Conservation (phyloP, 2,329 filamentous ascomycete species). For the Parasarocladium wereldwijsianum region DNA sequence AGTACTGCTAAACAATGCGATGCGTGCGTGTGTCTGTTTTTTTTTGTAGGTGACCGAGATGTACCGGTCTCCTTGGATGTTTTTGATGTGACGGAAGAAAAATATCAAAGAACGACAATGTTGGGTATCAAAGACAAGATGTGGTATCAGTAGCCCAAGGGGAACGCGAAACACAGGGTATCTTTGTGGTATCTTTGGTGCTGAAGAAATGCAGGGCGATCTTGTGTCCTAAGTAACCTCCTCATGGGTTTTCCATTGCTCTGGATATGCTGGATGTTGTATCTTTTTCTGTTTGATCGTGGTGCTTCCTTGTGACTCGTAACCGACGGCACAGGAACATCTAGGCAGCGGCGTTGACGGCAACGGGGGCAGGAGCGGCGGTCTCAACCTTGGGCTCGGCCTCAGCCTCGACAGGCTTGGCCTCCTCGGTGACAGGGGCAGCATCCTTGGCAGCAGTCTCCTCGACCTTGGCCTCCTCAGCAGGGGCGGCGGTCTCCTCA, state of each 20-base stretch:
- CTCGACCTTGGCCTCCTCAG: constrained; percentile 25
- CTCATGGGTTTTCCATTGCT: constrained; percentile 26
- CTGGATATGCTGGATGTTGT: constrained; percentile 33
- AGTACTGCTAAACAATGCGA: constrained; percentile 4
- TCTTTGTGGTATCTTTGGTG: constrained; percentile 29
- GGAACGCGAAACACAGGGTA: too few species aligned
- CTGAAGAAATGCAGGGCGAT: constrained; percentile 35
- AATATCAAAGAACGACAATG: constrained; percentile 5
- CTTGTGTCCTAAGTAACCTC: constrained; percentile 19
- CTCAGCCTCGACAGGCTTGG: constrained; percentile 15
- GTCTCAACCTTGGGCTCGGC: constrained; percentile 14
- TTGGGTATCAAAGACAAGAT: constrained; percentile 11
- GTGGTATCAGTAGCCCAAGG: constrained; percentile 20
- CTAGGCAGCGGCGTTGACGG: constrained; percentile 36
- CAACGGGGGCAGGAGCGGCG: constrained; percentile 7
- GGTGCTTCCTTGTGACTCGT: constrained; percentile 11
- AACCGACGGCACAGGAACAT: constrained; percentile 12
- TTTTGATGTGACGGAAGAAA: constrained; percentile 4
- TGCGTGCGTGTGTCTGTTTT: too few species aligned
- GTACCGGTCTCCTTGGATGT: too few species aligned
- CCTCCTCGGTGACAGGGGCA: constrained; percentile 13
- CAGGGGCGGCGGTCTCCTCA: constrained; percentile 16
- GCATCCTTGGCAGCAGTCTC: constrained; percentile 17
- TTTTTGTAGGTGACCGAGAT: too few species aligned
- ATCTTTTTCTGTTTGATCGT: constrained; percentile 3